Conservation (phyloP, 805 yeast species). For the Starmerella potacharoeniae region DNA sequence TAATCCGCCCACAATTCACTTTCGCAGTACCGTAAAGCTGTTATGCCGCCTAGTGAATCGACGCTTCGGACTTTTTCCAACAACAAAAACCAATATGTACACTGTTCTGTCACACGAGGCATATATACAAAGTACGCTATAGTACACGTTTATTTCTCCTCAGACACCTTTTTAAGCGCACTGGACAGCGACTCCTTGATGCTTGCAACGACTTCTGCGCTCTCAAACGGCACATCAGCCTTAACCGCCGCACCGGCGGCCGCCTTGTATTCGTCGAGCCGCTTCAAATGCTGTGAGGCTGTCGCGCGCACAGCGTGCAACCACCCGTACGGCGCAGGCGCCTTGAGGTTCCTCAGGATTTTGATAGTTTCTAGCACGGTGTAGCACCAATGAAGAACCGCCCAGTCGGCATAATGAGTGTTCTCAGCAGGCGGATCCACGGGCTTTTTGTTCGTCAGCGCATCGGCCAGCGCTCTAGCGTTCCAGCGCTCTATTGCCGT, state of each 20-base stretch:
- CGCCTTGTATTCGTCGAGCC: background rate
- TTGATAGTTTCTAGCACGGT: constrained; percentile 24
- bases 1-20: no score
- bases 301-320: background rate
- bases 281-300: background rate
- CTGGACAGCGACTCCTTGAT: background rate
- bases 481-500: constrained; percentile 34
- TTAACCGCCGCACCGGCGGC: background rate
- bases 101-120: no score
- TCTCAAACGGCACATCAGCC: background rate
- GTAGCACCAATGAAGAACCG: constrained; percentile 22
- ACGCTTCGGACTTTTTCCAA: no score
- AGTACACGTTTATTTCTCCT: background rate
- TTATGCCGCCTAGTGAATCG: no score
- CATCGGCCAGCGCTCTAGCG: constrained; percentile 20
- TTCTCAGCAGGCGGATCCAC: background rate
- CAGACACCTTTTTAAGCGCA: background rate
- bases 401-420: constrained; percentile 20
- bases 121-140: background rate
- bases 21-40: no score
- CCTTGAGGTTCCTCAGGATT: constrained; percentile 6
- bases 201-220: background rate
- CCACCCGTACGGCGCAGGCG: background rate
- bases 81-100: no score
- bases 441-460: constrained; percentile 1